Conservation (phyloP, 225 moss, liverwort and hornwort genomes). For the Polytrichum formosum region DNA sequence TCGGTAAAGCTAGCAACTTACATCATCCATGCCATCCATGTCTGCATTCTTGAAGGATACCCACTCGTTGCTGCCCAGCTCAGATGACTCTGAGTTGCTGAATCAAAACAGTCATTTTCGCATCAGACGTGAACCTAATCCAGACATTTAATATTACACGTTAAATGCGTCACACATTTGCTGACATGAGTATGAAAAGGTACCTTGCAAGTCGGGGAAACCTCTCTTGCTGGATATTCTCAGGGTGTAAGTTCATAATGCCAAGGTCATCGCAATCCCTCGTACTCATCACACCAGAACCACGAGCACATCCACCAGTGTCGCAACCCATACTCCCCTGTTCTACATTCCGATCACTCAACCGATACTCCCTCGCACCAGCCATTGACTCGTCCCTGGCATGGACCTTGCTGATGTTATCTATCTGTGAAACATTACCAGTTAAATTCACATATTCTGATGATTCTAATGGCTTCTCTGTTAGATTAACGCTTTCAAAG, state of each 20-base stretch:
- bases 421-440: conserved; percentile 11
- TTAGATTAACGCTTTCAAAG: conserved; percentile 71
- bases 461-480: conserved; percentile 43
- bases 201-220: conserved; percentile 35
- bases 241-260: conserved; percentile 7
- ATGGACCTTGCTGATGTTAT: conserved; percentile 41
- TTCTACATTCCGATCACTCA: background rate
- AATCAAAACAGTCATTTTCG: background rate
- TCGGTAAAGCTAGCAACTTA: conserved; percentile 1
- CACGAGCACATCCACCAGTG: background rate
- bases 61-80: conserved; percentile 32
- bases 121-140: background rate
- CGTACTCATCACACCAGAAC: conserved; percentile 1
- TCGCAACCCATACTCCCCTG: background rate
- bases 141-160: too few species aligned
- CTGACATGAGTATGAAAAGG: background rate
- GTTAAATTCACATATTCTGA: conserved; percentile 32
- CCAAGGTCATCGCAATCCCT: conserved; percentile 3
- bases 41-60: conserved; percentile 18
- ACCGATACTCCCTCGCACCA: background rate
- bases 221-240: conserved; percentile 8
- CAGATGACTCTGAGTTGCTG: conserved; percentile 51
- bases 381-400: conserved; percentile 78
- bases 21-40: conserved; percentile 37
- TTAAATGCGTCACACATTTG: too few species aligned